phyloP scores from a whole-genome alignment of 345 rosid species.

The Bruguiera sexangula region DNA sequence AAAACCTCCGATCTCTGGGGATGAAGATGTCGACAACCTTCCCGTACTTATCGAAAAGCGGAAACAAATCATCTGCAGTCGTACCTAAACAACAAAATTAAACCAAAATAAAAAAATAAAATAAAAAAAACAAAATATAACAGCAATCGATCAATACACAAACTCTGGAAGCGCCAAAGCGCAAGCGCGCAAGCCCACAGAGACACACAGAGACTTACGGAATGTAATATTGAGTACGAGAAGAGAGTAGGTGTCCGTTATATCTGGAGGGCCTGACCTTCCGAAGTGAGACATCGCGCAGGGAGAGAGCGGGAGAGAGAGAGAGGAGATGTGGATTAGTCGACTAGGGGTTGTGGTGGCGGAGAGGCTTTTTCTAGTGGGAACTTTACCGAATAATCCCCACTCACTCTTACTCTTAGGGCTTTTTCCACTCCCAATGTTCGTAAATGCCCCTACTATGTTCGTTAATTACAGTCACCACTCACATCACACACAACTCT shows the following conservation, averaged over 20 bases:
- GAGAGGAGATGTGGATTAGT: too few relatives aligned
- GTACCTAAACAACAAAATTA: slow-evolving; percentile 41
- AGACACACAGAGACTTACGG: slow-evolving; percentile 35
- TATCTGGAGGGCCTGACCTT: slow-evolving; percentile 59
- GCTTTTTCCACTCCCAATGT: too few relatives aligned
- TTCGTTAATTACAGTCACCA: too few relatives aligned
- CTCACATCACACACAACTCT: too few relatives aligned
- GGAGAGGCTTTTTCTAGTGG: too few relatives aligned
- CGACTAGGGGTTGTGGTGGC: too few relatives aligned
- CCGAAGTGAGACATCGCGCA: slow-evolving; percentile 50
- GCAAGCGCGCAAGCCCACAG: not conserved
- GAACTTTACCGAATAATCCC: too few relatives aligned
- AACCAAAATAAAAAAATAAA: not conserved
- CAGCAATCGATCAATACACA: not conserved
- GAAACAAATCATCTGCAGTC: slow-evolving; percentile 70
- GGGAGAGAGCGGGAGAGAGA: not conserved
- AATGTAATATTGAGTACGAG: slow-evolving; percentile 78
- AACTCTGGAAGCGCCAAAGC: not conserved
- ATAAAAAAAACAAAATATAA: not conserved
- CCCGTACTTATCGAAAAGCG: slow-evolving; percentile 74
- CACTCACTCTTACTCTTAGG: too few relatives aligned
- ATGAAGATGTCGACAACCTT: slow-evolving; percentile 74
- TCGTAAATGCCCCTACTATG: too few relatives aligned
- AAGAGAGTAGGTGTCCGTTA: slow-evolving; percentile 55
- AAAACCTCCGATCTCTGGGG: slow-evolving; percentile 71